A percentile compares a stretch with the other conserved stretches of the same genome.
phyloP scores from a whole-genome alignment of 2,329 filamentous ascomycete genomes.

The Orbilia quercus region DNA sequence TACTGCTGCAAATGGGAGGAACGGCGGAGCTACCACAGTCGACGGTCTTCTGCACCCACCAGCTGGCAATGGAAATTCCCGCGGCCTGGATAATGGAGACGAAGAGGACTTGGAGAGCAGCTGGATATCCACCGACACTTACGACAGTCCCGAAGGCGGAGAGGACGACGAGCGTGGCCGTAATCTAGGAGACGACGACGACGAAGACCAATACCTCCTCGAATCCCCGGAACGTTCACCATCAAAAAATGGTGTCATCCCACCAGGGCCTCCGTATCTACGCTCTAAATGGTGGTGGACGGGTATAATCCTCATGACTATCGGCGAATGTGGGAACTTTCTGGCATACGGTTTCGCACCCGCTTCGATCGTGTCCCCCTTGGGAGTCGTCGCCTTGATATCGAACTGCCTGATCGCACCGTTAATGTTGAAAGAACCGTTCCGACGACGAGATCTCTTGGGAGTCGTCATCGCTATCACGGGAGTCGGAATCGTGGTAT shows the following conservation, averaged over 20 bases:
- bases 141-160: conserved; percentile 62
- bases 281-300: conserved; percentile 96
- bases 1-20: conserved; percentile 48
- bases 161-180: conserved; percentile 42
- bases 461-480: conserved; percentile 87
- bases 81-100: conserved; percentile 15
- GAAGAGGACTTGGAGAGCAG: conserved; percentile 52
- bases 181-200: conserved; percentile 19
- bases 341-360: conserved; percentile 97
- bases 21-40: conserved; percentile 42
- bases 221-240: conserved; percentile 49
- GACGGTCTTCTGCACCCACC: conserved; percentile 45
- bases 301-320: conserved; percentile 88
- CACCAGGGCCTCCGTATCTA: conserved; percentile 76
- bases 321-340: conserved; percentile 96
- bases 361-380: conserved; percentile 93
- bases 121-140: conserved; percentile 56
- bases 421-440: conserved; percentile 89
- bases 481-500: conserved; percentile 89
- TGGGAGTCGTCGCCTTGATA: conserved; percentile 95
- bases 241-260: conserved; percentile 61
- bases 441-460: conserved; percentile 84
- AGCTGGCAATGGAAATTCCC: conserved; percentile 29
- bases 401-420: conserved; percentile 98
- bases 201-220: conserved; percentile 50